Conservation (phyloP, 2,329 filamentous ascomycete genomes). For the Colletotrichum magnum region DNA sequence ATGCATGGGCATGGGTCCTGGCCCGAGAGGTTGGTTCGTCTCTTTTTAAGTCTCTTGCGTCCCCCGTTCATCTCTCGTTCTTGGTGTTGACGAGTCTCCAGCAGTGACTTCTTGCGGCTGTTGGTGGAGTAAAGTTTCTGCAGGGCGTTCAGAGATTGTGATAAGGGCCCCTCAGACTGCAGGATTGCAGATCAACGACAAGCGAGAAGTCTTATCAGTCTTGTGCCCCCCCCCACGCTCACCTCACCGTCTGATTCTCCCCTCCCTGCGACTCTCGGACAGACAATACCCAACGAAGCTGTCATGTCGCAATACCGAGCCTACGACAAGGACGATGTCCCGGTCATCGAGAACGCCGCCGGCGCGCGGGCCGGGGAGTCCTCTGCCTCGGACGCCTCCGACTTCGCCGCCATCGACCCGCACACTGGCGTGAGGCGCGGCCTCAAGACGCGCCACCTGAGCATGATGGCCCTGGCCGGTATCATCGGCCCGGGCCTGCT, state of each 20-base stretch:
- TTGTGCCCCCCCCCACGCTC: background rate
- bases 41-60: slow-evolving; percentile 2
- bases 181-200: too few relatives aligned
- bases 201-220: background rate
- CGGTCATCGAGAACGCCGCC: slow-evolving; percentile 21
- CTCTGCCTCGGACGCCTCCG: slow-evolving; percentile 53
- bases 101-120: background rate
- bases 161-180: background rate
- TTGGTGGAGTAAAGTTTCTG: background rate
- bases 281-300: background rate
- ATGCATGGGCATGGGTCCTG: slow-evolving; percentile 23
- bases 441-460: slow-evolving; percentile 76
- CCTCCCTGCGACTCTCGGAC: background rate
- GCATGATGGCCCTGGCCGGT: slow-evolving; percentile 75
- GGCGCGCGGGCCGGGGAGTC: background rate
- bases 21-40: slow-evolving; percentile 4
- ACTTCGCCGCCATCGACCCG: slow-evolving; percentile 67
- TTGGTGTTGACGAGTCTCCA: background rate
- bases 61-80: background rate
- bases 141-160: background rate
- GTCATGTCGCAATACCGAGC: slow-evolving; percentile 33
- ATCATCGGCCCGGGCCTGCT: slow-evolving; percentile 80
- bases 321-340: slow-evolving; percentile 36
- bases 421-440: slow-evolving; percentile 77
- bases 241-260: background rate